Conservation (phyloP, 805 yeast genomes). For the Sungouiozyma ichnusensis region DNA sequence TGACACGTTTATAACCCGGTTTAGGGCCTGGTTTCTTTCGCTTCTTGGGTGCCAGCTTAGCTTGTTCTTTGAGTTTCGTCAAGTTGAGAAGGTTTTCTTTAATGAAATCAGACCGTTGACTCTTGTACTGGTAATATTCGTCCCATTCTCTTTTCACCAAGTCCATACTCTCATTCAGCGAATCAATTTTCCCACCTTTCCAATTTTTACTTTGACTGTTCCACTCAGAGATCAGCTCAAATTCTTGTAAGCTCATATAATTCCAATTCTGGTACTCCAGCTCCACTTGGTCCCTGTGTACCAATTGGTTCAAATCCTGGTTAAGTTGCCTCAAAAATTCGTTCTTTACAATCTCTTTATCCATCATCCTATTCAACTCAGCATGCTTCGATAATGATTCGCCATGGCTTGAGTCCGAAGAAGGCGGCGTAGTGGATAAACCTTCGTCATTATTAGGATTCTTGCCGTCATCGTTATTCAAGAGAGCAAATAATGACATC, state of each 20-base stretch:
- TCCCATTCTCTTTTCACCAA: conserved; percentile 1
- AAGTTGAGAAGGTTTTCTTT: neutral
- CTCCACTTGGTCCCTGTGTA: conserved; percentile 19
- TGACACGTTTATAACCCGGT: neutral
- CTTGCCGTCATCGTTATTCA: conserved; percentile 21
- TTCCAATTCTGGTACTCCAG: conserved; percentile 27
- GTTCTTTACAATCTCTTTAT: neutral
- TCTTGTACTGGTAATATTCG: conserved; percentile 1
- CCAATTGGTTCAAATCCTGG: conserved; percentile 12
- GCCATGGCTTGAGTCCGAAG: neutral
- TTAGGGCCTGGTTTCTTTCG: neutral
- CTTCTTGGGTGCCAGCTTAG: neutral
- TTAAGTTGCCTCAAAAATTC: conserved; percentile 12
- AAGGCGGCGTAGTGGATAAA: neutral
- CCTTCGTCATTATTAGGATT: conserved; percentile 2
- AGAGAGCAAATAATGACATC: conserved; percentile 25
- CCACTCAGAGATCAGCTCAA: conserved; percentile 29
- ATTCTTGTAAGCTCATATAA: conserved; percentile 27
- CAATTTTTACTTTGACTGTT: conserved; percentile 22
- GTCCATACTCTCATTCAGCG: neutral
- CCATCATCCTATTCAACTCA: neutral
- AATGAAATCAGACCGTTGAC: neutral
- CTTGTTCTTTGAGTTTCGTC: no score
- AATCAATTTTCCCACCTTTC: conserved; percentile 2
- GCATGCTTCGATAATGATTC: neutral